These are phyloP conservation scores for Arabidopsis hybrid DNA, from an alignment of 441 rosid species.

Conservation along the genomic window DNA sequence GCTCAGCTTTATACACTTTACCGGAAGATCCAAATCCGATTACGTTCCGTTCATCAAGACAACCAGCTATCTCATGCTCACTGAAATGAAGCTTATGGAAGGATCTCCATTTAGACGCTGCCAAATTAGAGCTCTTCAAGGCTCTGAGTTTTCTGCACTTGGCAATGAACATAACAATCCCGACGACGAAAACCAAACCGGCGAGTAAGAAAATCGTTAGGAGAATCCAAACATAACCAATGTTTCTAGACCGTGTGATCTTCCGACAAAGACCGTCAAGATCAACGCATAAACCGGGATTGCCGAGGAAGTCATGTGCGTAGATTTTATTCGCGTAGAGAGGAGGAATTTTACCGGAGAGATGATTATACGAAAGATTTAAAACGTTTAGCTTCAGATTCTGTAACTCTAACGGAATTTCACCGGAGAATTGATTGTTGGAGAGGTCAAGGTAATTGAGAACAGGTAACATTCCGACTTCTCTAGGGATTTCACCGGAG, in stretches of 20 bases:
- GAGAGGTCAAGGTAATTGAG: slow-evolving; percentile 79
- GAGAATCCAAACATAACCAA: slow-evolving; percentile 60
- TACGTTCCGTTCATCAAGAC: slow-evolving; percentile 63
- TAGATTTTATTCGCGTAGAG: slow-evolving; percentile 54
- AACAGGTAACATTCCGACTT: slow-evolving; percentile 59
- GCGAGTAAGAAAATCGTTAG: slow-evolving; percentile 57
- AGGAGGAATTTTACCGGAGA: slow-evolving; percentile 65
- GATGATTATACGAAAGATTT: slow-evolving; percentile 61
- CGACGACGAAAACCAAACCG: slow-evolving; percentile 54
- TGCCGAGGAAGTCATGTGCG: slow-evolving; percentile 57
- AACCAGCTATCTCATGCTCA: slow-evolving; percentile 56
- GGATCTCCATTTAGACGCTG: slow-evolving; percentile 62
- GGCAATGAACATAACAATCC: slow-evolving; percentile 55
- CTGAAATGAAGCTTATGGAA: slow-evolving; percentile 71
- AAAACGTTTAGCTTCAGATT: slow-evolving; percentile 65
- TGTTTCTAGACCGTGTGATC: slow-evolving; percentile 40
- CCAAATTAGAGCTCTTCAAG: slow-evolving; percentile 44
- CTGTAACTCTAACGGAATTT: slow-evolving; percentile 63
- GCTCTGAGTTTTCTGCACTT: slow-evolving; percentile 54
- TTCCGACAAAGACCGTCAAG: slow-evolving; percentile 56
- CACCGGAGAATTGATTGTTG: slow-evolving; percentile 57
- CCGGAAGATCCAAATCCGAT: slow-evolving; percentile 71
- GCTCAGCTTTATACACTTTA: slow-evolving; percentile 67
- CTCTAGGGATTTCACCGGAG: slow-evolving; percentile 60
- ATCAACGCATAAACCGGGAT: slow-evolving; percentile 60